Evolutionary conservation across 2,329 filamentous ascomycete species (phyloP).

Genomic region (Pseudogymnoascus destructans): DNA sequence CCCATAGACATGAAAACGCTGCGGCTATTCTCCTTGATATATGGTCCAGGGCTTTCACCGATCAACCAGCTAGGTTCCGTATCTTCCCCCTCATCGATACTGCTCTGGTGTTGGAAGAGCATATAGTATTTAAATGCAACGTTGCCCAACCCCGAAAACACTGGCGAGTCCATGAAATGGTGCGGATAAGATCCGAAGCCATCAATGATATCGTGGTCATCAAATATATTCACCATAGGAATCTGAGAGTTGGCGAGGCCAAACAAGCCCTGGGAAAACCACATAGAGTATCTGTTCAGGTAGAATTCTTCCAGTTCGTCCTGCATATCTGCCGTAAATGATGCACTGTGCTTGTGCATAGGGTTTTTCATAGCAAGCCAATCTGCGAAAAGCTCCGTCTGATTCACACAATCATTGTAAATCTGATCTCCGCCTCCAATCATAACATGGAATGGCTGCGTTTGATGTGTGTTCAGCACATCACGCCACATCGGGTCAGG

Average conservation of each 20-base stretch:
- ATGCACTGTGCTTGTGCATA: conserved; percentile 61
- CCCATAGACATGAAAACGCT: conserved; percentile 80
- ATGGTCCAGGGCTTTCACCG: conserved; percentile 68
- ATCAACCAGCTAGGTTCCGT: conserved; percentile 88
- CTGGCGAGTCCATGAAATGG: conserved; percentile 78
- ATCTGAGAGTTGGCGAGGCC: conserved; percentile 89
- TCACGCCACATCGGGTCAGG: conserved; percentile 97
- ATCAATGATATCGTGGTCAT: conserved; percentile 86
- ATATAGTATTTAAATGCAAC: conserved; percentile 98
- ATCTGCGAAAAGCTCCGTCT: conserved; percentile 64
- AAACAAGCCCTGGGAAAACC: conserved; percentile 94
- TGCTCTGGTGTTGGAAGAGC: conserved; percentile 93
- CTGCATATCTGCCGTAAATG: conserved; percentile 72
- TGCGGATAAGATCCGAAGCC: conserved; percentile 90
- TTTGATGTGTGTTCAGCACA: conserved; percentile 83
- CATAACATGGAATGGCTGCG: conserved; percentile 93
- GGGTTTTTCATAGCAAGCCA: conserved; percentile 77
- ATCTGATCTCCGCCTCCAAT: conserved; percentile 93
- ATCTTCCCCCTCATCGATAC: conserved; percentile 64
- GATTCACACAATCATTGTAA: conserved; percentile 75
- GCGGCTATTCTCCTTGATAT: conserved; percentile 74
- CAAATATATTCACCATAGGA: conserved; percentile 96
- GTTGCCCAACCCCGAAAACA: conserved; percentile 79
- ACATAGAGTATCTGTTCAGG: conserved; percentile 75
- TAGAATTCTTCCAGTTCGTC: conserved; percentile 82